Evolutionary conservation across 768 basidiomycete species (phyloP).

Genomic region (Amanita muscaria): DNA sequence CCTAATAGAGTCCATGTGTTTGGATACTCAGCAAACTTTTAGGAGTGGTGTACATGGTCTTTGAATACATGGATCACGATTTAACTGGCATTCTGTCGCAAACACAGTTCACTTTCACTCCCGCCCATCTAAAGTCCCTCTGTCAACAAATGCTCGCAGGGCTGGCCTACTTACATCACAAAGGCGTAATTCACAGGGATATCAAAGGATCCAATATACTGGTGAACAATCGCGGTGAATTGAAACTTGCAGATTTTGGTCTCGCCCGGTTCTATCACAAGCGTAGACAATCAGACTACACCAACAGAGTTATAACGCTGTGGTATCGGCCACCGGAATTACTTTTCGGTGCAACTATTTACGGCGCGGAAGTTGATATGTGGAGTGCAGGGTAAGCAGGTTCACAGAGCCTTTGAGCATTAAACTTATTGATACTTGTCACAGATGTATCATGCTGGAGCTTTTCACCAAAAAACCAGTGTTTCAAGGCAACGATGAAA

Average conservation of each 20-base stretch:
- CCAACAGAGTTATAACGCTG: slow-evolving; percentile 97
- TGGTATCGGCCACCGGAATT: slow-evolving; percentile 98
- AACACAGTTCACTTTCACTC: slow-evolving; percentile 74
- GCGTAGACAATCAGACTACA: slow-evolving; percentile 84
- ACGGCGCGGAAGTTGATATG: slow-evolving; percentile 97
- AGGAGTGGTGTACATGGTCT: slow-evolving; percentile 99
- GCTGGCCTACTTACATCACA: slow-evolving; percentile 89
- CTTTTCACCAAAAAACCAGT: slow-evolving; percentile 90
- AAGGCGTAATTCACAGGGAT: slow-evolving; percentile 94
- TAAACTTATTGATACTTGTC: background rate
- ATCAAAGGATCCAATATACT: slow-evolving; percentile 99
- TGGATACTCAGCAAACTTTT: no score
- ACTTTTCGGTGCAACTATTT: slow-evolving; percentile 89
- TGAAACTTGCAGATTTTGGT: slow-evolving; percentile 97
- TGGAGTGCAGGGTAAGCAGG: slow-evolving; percentile 91
- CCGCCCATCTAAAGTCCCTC: slow-evolving; percentile 90
- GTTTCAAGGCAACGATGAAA: slow-evolving; percentile 98
- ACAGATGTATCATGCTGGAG: slow-evolving; percentile 97
- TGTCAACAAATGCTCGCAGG: slow-evolving; percentile 94
- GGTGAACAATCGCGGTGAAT: slow-evolving; percentile 80
- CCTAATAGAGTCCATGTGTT: no score
- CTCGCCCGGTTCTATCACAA: slow-evolving; percentile 95
- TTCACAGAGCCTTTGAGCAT: background rate
- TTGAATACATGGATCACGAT: slow-evolving; percentile 99
- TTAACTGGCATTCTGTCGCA: slow-evolving; percentile 91